phyloP scores from a whole-genome alignment of 257 asterid genomes.

The Nicotiana noctiflora region DNA sequence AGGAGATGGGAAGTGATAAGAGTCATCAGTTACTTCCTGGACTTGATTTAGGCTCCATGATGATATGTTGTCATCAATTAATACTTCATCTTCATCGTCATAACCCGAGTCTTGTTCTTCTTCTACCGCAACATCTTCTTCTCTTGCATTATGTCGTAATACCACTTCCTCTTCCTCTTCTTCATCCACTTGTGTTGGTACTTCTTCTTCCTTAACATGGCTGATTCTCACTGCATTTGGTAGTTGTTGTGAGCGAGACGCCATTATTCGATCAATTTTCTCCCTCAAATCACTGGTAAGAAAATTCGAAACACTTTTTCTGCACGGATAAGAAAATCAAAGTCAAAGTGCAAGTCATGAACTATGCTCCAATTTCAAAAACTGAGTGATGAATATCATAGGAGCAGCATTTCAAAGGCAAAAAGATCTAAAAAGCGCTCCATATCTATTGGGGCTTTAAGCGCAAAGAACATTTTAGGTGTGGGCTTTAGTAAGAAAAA shows the following conservation, averaged over 20 bases:
- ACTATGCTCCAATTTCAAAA: background rate
- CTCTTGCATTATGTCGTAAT: background rate
- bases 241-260: constrained; percentile 41
- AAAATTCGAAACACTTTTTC: constrained; percentile 69
- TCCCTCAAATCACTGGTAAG: constrained; percentile 63
- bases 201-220: background rate
- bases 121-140: background rate
- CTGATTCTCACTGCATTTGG: background rate
- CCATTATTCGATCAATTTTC: constrained; percentile 53
- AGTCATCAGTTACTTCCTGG: constrained; percentile 34
- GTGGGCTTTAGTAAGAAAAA: too few species aligned
- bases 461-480: too few species aligned
- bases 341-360: background rate
- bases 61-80: constrained; percentile 23
- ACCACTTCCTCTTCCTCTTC: constrained; percentile 1
- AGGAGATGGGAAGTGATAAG: constrained; percentile 35
- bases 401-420: background rate
- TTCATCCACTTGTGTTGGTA: background rate
- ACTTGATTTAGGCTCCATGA: constrained; percentile 38
- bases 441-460: too few species aligned
- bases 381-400: background rate
- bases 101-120: constrained; percentile 12
- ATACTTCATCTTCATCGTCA: constrained; percentile 24
- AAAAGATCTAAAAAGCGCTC: too few species aligned
- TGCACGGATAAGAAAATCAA: constrained; percentile 24